Conservation (phyloP, 2,329 filamentous ascomycete genomes). For the Botrytis elliptica region DNA sequence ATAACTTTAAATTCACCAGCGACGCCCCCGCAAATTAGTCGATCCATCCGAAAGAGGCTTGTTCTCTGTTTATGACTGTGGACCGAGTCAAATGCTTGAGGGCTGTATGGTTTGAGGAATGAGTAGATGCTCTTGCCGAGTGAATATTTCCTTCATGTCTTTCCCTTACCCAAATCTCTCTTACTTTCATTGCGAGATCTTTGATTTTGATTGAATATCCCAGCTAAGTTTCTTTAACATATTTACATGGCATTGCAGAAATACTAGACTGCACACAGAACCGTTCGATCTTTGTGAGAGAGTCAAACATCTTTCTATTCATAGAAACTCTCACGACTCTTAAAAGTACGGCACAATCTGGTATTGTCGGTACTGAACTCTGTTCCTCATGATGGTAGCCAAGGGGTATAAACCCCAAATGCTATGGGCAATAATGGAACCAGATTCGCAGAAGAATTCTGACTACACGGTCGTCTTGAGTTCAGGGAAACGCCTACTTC, state of each 20-base stretch:
- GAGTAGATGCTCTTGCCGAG: not conserved
- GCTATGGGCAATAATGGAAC: slow-evolving; percentile 15
- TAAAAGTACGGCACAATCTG: slow-evolving; percentile 9
- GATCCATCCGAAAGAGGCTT: slow-evolving; percentile 4
- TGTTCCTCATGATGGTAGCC: slow-evolving; percentile 4
- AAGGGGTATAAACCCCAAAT: slow-evolving; percentile 9
- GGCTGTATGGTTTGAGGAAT: not conserved
- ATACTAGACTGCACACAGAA: not conserved
- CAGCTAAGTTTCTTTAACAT: not conserved
- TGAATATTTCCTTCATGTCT: not conserved
- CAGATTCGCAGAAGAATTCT: slow-evolving; percentile 19
- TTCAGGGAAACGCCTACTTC: slow-evolving; percentile 30
- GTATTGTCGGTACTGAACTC: slow-evolving; percentile 1
- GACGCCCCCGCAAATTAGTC: slow-evolving; percentile 1
- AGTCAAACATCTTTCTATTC: not conserved
- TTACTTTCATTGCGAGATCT: not conserved
- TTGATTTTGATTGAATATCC: not conserved
- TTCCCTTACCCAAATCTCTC: not conserved
- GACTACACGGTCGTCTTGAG: slow-evolving; percentile 28
- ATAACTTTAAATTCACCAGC: slow-evolving; percentile 1
- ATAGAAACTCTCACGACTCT: not conserved
- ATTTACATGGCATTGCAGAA: not conserved
- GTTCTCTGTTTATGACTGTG: not conserved
- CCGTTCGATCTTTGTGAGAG: slow-evolving; percentile 5
- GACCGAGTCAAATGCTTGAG: not conserved